Conservation (phyloP, 306 rosid species). For the Coriaria nepalensis region DNA sequence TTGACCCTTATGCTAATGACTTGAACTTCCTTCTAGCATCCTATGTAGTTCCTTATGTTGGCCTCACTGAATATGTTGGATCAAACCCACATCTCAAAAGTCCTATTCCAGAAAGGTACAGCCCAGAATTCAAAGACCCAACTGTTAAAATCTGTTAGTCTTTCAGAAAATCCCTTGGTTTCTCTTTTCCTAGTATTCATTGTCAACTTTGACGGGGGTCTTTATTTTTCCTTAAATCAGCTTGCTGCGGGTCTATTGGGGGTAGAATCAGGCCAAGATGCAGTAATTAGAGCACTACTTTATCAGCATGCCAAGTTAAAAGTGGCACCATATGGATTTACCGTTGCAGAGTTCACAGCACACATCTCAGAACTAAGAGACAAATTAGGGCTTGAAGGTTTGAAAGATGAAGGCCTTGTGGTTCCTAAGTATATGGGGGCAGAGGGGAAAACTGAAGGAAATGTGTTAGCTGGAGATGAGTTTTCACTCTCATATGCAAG, state of each 20-base stretch:
- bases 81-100: conserved; percentile 35
- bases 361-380: conserved; percentile 46
- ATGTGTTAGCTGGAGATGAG: conserved; percentile 43
- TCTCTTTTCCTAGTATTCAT: too few species aligned
- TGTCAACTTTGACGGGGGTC: too few species aligned
- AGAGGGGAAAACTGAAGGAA: conserved; percentile 32
- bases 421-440: conserved; percentile 27
- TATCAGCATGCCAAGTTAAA: conserved; percentile 11
- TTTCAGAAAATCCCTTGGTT: too few species aligned
- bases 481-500: conserved; percentile 41
- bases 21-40: conserved; percentile 64
- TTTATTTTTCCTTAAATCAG: conserved; percentile 13
- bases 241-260: conserved; percentile 69
- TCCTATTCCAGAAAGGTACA: conserved; percentile 31
- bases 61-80: conserved; percentile 82
- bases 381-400: conserved; percentile 33
- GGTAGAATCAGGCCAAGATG: conserved; percentile 74
- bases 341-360: conserved; percentile 50
- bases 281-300: conserved; percentile 45
- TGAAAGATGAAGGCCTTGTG: conserved; percentile 68
- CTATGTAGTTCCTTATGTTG: conserved; percentile 65
- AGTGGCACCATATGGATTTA: conserved; percentile 38
- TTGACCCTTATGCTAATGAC: conserved; percentile 46
- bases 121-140: conserved; percentile 3
- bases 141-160: too few species aligned